Evolutionary conservation across 257 asterid species (phyloP).

Genomic region (Euphrasia confusa): DNA sequence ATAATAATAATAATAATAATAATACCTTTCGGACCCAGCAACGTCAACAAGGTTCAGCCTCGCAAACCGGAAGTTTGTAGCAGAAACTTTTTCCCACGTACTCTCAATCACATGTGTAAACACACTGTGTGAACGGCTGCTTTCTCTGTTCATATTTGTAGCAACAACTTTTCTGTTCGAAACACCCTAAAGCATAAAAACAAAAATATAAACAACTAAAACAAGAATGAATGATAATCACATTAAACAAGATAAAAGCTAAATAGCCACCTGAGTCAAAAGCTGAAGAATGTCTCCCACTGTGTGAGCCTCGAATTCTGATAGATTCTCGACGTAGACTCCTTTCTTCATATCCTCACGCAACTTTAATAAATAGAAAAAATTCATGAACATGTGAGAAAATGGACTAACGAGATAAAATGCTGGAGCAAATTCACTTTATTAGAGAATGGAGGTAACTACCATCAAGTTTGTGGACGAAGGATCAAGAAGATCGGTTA

Average conservation of each 20-base stretch:
- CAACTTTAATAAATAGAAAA: conserved; percentile 39
- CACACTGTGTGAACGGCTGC: conserved; percentile 98
- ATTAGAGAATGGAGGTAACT: conserved; percentile 23
- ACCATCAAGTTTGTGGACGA: conserved; percentile 92
- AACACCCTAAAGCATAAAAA: conserved; percentile 58
- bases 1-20: neutral
- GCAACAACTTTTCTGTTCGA: conserved; percentile 90
- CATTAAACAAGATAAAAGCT: neutral
- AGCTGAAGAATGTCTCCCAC: conserved; percentile 89
- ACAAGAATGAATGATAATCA: neutral
- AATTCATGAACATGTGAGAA: conserved; percentile 20
- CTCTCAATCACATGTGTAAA: conserved; percentile 97
- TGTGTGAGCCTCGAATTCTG: conserved; percentile 86
- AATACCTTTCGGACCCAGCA: conserved; percentile 97
- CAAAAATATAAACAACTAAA: conserved; percentile 18
- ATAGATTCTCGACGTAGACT: conserved; percentile 86
- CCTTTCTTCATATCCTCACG: conserved; percentile 92
- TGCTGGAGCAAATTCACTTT: conserved; percentile 10
- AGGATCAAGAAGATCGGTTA: conserved; percentile 94
- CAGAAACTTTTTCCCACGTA: conserved; percentile 87
- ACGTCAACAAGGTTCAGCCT: conserved; percentile 97
- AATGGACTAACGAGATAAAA: neutral
- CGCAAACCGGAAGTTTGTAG: conserved; percentile 80
- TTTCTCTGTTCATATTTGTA: conserved; percentile 97
- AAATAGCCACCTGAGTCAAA: conserved; percentile 64